Base-by-base conservation (phyloP, 805 yeast genomes). In the Wickerhamiella australiensis region DNA sequence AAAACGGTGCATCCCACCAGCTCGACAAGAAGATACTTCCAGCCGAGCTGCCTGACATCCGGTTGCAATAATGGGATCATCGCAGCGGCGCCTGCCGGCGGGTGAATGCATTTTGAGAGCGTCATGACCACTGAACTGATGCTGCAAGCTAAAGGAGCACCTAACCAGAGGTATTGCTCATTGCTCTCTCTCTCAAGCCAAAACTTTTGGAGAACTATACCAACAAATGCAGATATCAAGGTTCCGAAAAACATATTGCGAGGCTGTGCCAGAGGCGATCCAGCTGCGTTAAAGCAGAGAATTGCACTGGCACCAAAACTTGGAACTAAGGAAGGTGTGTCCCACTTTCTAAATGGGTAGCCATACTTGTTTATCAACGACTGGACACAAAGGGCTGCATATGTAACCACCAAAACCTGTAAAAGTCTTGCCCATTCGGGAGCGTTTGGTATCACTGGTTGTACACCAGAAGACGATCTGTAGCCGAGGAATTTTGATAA, bases 11-110 rank as follows among this genome's bases (percentile, higher is more conserved):
- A 66, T 2, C 76, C 68, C 0, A 78, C 65, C 2, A 80, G 48
- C 49, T 78, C 80, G 0, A 66, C 70, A 0, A 82, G 80, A 25
- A 80, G 57, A 56, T 73, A 79, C 76, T 80, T 76, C 86, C 85
- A 80, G 45, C 84, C 74, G 72, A 79, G 67, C 2, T 46, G 54
- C 11, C 76, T 60, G 3, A 78, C 65, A 6, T 57, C 54, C 0
- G 59, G 72, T 47, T 77, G 80, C 0, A 74, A 57, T 1, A 71
- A 63, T 0, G 85, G 82, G 7, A 80, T 61, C 33, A 80, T 58
- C 0, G 85, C 84, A 8, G 80, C 72, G 1, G 85, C 85, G 2
- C 86, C 86, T 1, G 80, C 79, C 0, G 86, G 86, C 0, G 86
- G 86, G 59, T 80, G 85, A 1, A 78, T 74, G 51, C 79, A 73